phyloP scores from a whole-genome alignment of 2,329 filamentous ascomycete species.

The Trichoderma polysporum region DNA sequence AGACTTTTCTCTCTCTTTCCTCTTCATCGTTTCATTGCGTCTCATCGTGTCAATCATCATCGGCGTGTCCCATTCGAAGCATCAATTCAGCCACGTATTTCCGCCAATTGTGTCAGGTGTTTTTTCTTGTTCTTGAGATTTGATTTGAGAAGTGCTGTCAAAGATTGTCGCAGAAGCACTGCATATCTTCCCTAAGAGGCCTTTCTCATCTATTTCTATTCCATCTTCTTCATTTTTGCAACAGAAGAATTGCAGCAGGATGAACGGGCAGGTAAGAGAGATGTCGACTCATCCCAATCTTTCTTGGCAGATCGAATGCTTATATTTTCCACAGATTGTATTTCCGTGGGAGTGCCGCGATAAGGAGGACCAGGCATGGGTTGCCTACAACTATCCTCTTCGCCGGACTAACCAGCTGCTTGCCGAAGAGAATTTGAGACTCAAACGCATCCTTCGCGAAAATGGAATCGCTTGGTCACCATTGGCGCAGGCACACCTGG shows the following conservation, averaged over 20 bases:
- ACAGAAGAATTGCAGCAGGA: not conserved
- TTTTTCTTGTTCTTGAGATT: not conserved
- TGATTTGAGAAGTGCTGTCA: not conserved
- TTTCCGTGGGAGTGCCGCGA: conserved; percentile 54
- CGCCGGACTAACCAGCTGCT: conserved; percentile 47
- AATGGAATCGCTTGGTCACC: conserved; percentile 53
- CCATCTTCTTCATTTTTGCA: not conserved
- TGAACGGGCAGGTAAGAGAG: conserved; percentile 18
- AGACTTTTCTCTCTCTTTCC: not conserved
- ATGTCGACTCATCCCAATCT: not conserved
- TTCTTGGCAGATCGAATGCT: not conserved
- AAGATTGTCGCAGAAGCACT: not conserved
- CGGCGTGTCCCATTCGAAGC: not conserved
- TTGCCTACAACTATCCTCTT: conserved; percentile 49
- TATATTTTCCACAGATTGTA: conserved; percentile 29
- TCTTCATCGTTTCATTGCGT: not conserved
- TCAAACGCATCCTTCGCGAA: conserved; percentile 53
- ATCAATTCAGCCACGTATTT: not conserved
- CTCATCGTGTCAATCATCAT: not conserved
- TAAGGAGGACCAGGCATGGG: conserved; percentile 50
- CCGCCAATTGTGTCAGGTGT: not conserved
- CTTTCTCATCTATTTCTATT: not conserved
- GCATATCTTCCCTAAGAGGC: not conserved
- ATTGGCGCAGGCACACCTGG: conserved; percentile 35
- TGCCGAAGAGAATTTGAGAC: conserved; percentile 47